Base-by-base conservation (phyloP, 73 alveolate genomes). In the Paramecium sexaurelia region DNA sequence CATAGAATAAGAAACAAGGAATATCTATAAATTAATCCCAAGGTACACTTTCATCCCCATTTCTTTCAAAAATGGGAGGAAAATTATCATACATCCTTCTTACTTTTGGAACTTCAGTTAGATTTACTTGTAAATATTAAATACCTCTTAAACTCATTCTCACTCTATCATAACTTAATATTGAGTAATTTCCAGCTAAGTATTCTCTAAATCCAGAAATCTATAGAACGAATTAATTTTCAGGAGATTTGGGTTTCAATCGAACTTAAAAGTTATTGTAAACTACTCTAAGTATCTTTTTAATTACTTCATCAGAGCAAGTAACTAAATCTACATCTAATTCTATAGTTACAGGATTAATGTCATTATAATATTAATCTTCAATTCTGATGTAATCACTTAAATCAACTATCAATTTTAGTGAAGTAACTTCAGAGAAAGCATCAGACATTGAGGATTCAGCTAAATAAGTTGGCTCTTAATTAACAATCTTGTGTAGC, bases 161-260 rank as follows among this genome's bases (percentile, higher is more conserved):
- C 19, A 96, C 98, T 85, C 98, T 94, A 82, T 96, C 98, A 71
- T 95, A 96, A 69, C 94, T 91, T 2, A 96, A 93, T 85, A 96
- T 82, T 33, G 97, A 95, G 47, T 96, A 95, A 61, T 95, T 95
- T 9, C 99, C 99, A 61, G 93, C 92, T 35, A 96, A 94, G 71
- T 94, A 96, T 75, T 96, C 99, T 82, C 97, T 92, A 47, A 75
- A 94, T n/a, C 98, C 98, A 55, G 94, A 95, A 6, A 95, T 98
- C 78, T 96, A 93, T 71, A 96, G 92, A 37, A 94, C 95, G 22
- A 96, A 87, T 17, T 92, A 55, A 37, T 92, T 39, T 9, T 94
- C 45, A n/a, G 87, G 68, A 4, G 41, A 41, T 39, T 91, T 51
- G 17, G 97, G 94, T 33, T 92, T 47, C 11, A 96, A 61, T 35